These are phyloP conservation scores for Triangularia setosa DNA, from an alignment of 2,329 filamentous ascomycete genomes.

Conservation along the genomic window DNA sequence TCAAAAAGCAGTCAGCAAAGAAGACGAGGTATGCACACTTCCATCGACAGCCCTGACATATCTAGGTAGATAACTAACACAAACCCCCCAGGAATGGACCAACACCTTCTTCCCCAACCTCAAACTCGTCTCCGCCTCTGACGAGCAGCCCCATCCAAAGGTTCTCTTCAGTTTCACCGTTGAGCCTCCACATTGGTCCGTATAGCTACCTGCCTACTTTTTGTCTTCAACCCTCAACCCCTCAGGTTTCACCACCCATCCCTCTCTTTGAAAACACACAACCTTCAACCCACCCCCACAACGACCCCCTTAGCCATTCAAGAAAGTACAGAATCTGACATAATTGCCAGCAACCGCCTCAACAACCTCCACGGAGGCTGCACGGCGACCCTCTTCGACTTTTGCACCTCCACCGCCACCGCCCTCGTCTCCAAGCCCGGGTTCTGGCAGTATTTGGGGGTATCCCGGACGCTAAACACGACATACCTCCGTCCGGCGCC, in stretches of 20 bases:
- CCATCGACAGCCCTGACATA: not conserved
- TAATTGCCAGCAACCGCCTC: conserved; percentile 51
- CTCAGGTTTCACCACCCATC: no score
- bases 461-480: conserved; percentile 61
- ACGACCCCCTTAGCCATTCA: no score
- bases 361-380: conserved; percentile 60
- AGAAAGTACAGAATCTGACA: no score
- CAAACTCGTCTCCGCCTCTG: conserved; percentile 36
- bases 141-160: conserved; percentile 34
- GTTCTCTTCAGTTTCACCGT: conserved; percentile 32
- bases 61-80: not conserved
- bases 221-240: no score
- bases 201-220: no score
- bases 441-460: conserved; percentile 59
- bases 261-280: no score
- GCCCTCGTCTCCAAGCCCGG: conserved; percentile 54
- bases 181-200: conserved; percentile 46
- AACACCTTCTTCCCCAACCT: conserved; percentile 39
- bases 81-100: conserved; percentile 36
- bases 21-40: conserved; percentile 12
- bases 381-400: conserved; percentile 64
- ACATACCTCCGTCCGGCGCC: conserved; percentile 64
- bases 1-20: conserved; percentile 5
- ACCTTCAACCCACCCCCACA: no score
- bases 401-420: conserved; percentile 58